These are phyloP conservation scores for Candida ortonii DNA, from an alignment of 805 yeast genomes.

Conservation along the genomic window DNA sequence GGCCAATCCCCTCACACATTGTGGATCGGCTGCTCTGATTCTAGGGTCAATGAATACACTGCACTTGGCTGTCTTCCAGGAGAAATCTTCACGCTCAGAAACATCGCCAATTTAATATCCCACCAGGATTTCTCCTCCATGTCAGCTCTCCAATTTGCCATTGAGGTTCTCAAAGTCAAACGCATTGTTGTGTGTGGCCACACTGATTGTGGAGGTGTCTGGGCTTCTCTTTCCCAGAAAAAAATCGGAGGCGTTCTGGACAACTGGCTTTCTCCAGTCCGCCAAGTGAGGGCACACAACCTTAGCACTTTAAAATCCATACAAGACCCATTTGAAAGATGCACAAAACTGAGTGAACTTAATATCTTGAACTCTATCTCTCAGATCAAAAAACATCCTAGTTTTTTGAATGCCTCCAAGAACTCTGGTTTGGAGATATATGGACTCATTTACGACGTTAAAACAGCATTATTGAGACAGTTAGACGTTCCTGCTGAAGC, in stretches of 20 bases:
- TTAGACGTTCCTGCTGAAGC: constrained; percentile 28
- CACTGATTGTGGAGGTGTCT: constrained; percentile 91
- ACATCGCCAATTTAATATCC: constrained; percentile 77
- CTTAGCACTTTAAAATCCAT: constrained; percentile 47
- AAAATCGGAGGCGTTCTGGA: constrained; percentile 67
- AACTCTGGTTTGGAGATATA: constrained; percentile 68
- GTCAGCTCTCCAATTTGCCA: constrained; percentile 84
- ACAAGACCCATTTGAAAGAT: constrained; percentile 49
- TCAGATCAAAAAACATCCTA: constrained; percentile 60
- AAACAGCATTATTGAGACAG: constrained; percentile 57
- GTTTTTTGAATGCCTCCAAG: constrained; percentile 63
- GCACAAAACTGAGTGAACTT: constrained; percentile 66
- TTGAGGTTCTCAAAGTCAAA: constrained; percentile 75
- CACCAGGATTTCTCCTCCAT: constrained; percentile 69
- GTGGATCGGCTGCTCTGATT: constrained; percentile 94
- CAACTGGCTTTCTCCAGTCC: constrained; percentile 67
- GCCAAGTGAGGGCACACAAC: constrained; percentile 65
- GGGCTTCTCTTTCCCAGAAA: constrained; percentile 69
- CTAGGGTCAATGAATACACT: constrained; percentile 80
- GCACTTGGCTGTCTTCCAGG: constrained; percentile 80
- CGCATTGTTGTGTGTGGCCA: constrained; percentile 90
- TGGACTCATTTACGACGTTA: constrained; percentile 84
- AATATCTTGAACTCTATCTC: constrained; percentile 73
- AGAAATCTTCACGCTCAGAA: constrained; percentile 84
- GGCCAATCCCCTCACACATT: constrained; percentile 93